Base-by-base conservation (phyloP, 31 red algal genomes). In the Porphyra umbilicalis region DNA sequence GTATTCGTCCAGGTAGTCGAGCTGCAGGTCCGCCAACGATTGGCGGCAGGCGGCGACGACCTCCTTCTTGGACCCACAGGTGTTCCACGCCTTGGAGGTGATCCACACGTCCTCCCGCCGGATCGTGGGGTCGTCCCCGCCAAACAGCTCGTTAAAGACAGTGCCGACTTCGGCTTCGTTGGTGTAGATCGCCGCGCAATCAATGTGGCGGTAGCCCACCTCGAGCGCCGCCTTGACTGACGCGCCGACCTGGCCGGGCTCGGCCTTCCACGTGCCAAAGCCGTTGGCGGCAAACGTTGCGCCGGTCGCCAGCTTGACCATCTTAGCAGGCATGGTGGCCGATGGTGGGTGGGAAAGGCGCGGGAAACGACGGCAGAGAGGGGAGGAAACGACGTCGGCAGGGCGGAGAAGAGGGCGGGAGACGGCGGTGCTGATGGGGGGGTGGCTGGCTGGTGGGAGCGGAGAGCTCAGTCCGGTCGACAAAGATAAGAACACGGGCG, bases 11-110 rank as follows among this genome's bases (percentile, higher is more conserved):
- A 97, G 77, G 57, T 97, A 97, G 33, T 93, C 86, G 18, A 93
- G 46, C 39, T 82, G 79, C 77, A 97, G 84, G 76, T 97, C 90
- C 9, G 39, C 25, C 16, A 97, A 46, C 4, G 87, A 85, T 36
- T 88, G 84, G 16, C 82, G 35, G 46, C 90, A 93, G n/a, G 94
- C 90, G 6, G 76, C 76, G 6, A 83, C 75, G 4, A 97, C 94
- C 30, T 85, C 44, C 34, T 93, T 76, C 33, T 35, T 38, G 33
- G 75, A 82, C 80, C 93, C 90, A 34, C 81, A 90, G 13, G 94
- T 89, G 86, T 97, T 97, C 94, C 94, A 97, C 75, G 88, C 32
- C 87, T 97, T 97, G 44, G 83, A 87, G 33, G 94, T 97, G 67
- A 97, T 67, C 36, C 93, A 97, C 25, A 97, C 18, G 5, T 97